These are phyloP conservation scores for Babesia bovis DNA, from an alignment of 169 alveolate genomes.

Conservation along the genomic window DNA sequence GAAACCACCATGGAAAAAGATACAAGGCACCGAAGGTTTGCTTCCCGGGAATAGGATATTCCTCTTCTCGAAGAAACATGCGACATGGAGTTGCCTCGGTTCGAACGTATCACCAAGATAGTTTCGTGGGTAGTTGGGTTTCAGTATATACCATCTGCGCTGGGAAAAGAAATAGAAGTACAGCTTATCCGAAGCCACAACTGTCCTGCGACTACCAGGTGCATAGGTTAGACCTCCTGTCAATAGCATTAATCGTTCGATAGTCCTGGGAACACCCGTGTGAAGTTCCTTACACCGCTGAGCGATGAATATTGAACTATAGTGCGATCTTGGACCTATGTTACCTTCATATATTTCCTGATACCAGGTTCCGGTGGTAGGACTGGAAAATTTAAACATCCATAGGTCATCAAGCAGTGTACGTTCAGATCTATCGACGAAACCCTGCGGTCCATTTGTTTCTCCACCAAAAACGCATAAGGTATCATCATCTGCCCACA, in stretches of 20 bases:
- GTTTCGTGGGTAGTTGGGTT: slow-evolving; percentile 71
- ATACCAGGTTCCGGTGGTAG: slow-evolving; percentile 78
- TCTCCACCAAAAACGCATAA: slow-evolving; percentile 87
- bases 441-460: slow-evolving; percentile 62
- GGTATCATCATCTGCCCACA: slow-evolving; percentile 86
- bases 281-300: slow-evolving; percentile 82
- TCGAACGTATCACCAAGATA: slow-evolving; percentile 74
- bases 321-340: slow-evolving; percentile 85
- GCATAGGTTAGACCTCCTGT: slow-evolving; percentile 79
- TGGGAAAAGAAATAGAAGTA: slow-evolving; percentile 79
- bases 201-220: slow-evolving; percentile 55
- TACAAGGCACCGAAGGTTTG: slow-evolving; percentile 79
- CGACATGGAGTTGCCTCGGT: slow-evolving; percentile 79
- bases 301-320: slow-evolving; percentile 81
- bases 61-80: slow-evolving; percentile 78
- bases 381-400: slow-evolving; percentile 73
- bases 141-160: slow-evolving; percentile 75
- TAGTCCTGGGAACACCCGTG: slow-evolving; percentile 80
- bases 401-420: slow-evolving; percentile 81
- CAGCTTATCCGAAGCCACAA: slow-evolving; percentile 77
- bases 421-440: slow-evolving; percentile 69
- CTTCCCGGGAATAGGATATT: slow-evolving; percentile 73
- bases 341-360: slow-evolving; percentile 79
- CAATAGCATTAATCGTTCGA: slow-evolving; percentile 75
- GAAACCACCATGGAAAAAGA: slow-evolving; percentile 81